A percentile compares a stretch with the other conserved stretches of the same genome.
Conservation (phyloP, 73 alveolate species). For the Symbiodinium natans region DNA sequence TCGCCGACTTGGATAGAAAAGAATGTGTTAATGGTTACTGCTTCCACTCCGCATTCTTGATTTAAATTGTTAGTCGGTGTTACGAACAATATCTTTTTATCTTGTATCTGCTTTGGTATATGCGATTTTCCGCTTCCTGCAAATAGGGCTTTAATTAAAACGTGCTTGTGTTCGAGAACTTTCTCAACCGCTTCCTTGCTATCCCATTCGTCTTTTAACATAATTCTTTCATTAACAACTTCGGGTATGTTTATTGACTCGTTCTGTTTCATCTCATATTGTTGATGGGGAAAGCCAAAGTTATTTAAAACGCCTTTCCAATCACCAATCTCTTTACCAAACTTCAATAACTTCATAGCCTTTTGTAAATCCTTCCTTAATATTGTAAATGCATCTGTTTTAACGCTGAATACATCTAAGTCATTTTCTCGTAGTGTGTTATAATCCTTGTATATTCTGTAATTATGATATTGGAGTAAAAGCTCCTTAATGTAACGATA, state of each 20-base stretch:
- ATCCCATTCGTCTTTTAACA: conserved; percentile 20
- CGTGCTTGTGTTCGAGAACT: not conserved
- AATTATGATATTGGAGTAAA: conserved; percentile 22
- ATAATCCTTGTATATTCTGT: conserved; percentile 8
- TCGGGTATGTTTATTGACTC: not conserved
- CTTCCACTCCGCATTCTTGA: not conserved
- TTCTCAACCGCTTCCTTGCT: not conserved
- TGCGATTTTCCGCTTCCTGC: conserved; percentile 13
- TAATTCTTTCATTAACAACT: not conserved
- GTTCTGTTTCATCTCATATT: conserved; percentile 8
- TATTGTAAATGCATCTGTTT: not conserved
- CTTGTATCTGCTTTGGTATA: not conserved
- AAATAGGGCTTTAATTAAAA: not conserved
- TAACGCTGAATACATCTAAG: not conserved
- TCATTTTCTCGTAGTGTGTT: not conserved
- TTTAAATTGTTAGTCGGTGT: not conserved
- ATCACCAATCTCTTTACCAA: not conserved
- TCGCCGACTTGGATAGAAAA: not conserved
- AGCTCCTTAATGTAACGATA: conserved; percentile 10
- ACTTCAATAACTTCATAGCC: not conserved
- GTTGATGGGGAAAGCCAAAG: not conserved
- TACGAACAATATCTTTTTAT: not conserved
- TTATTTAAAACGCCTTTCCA: not conserved
- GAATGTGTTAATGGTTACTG: not conserved
- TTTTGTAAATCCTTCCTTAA: no score